Percentiles rank a stretch among this genome's conserved stretches.
Evolutionary conservation across 202 grass and related monocot genomes (phyloP).

Genomic region (Setaria viridis): DNA sequence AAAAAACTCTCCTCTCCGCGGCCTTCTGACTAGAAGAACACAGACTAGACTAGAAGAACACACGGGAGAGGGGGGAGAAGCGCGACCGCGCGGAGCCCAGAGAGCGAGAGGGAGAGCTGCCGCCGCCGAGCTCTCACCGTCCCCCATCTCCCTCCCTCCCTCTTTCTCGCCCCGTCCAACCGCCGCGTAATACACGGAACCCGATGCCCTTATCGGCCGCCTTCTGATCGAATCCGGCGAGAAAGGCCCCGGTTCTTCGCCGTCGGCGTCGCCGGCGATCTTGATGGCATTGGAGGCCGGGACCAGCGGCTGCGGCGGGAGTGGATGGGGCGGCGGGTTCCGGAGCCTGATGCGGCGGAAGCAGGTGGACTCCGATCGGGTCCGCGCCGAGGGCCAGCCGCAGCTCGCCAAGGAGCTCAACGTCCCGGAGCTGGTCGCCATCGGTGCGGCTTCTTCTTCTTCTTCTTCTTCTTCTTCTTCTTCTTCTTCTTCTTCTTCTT

Average conservation of each 20-base stretch:
- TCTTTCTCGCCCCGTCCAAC: neutral
- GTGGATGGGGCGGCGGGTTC: slow-evolving; percentile 44
- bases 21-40: neutral
- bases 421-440: slow-evolving; percentile 66
- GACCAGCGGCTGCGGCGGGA: slow-evolving; percentile 21
- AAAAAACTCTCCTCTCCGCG: neutral
- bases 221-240: slow-evolving; percentile 40
- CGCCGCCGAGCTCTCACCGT: slow-evolving; percentile 27
- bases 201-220: slow-evolving; percentile 45
- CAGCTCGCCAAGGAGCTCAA: slow-evolving; percentile 92
- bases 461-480: neutral
- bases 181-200: neutral
- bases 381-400: slow-evolving; percentile 53
- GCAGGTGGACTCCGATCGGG: slow-evolving; percentile 87
- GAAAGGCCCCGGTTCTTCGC: slow-evolving; percentile 6
- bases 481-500: neutral
- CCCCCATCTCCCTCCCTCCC: slow-evolving; percentile 12
- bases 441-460: slow-evolving; percentile 50
- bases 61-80: neutral
- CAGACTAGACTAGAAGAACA: neutral
- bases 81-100: neutral
- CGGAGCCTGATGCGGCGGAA: slow-evolving; percentile 81
- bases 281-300: slow-evolving; percentile 58
- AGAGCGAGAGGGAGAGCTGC: slow-evolving; percentile 12
- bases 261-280: neutral